phyloP scores from a whole-genome alignment of 78 protist genomes.

The Dictyostelium capitatum region DNA sequence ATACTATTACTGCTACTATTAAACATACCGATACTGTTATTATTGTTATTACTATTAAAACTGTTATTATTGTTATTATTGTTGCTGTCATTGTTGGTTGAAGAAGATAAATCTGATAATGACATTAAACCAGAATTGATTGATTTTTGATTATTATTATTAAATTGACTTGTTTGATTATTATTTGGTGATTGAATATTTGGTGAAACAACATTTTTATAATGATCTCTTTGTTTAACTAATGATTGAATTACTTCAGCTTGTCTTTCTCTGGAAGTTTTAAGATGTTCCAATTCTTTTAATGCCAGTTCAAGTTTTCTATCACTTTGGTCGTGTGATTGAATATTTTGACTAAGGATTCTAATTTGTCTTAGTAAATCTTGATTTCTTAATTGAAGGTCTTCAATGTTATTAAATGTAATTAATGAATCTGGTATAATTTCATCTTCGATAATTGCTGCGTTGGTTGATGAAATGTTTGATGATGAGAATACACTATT shows the following conservation, averaged over 20 bases:
- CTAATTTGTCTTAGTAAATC: constrained; percentile 41
- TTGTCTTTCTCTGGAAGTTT: constrained; percentile 46
- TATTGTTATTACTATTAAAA: background rate
- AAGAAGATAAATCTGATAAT: constrained; percentile 6
- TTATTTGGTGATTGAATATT: background rate
- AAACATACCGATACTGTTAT: background rate
- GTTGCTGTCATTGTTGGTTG: background rate
- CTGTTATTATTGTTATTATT: background rate
- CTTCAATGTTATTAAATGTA: constrained; percentile 60
- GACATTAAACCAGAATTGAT: background rate
- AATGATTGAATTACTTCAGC: constrained; percentile 41
- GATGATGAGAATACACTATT: background rate
- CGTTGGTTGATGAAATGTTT: background rate
- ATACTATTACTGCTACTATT: background rate
- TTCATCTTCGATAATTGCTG: constrained; percentile 20
- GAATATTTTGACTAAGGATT: constrained; percentile 6
- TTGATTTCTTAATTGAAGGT: constrained; percentile 59
- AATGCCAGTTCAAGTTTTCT: constrained; percentile 38
- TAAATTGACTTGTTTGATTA: background rate
- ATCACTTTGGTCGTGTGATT: constrained; percentile 10
- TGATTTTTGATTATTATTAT: background rate
- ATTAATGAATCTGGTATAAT: constrained; percentile 66
- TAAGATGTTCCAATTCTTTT: constrained; percentile 32
- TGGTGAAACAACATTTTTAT: constrained; percentile 1
- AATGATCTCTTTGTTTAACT: constrained; percentile 53